Evolutionary conservation across 352 stramenopile genomes (phyloP), one percentile per base, ranked within the genome.

Genomic region (Phytopythium chamaehyphon): DNA sequence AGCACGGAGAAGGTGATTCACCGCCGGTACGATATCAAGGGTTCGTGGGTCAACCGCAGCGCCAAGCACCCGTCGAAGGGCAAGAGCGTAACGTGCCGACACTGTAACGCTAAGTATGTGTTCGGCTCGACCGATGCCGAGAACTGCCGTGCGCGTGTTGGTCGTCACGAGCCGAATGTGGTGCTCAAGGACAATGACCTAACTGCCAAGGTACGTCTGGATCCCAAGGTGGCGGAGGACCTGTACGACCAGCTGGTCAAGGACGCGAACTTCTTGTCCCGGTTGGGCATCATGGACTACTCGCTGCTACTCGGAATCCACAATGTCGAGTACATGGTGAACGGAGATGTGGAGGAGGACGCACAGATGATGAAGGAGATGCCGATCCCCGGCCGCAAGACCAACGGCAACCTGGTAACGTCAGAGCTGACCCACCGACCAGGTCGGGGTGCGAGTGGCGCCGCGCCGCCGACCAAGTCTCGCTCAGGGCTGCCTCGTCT

Each of bases 211-310:
- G 84, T 95, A 51, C 84, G 84, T 3, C 56, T 95, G 36, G 73
- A 91, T 47, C 55, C 71, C 10, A 79, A 79, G 37, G 78, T 88
- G 14, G 80, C 84, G 12, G 76, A 91, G 47, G 84, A 95, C 16
- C 52, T 95, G 50, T 93, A 90, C 56, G 75, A 89, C 42, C 83
- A 96, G 50, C 50, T 96, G 11, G 67, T 83, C 15, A 90, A 89
- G 59, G 88, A 97, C 45, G 81, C 86, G 11, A 80, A 89, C 45
- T 96, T 96, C 49, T 51, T 97, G 10, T 86, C 76, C 2, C 71
- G 81, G 0, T 62, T 93, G 19, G 82, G 85, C 28, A 94, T 97
- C 58, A 97, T 97, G 88, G 88, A 97, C 56, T 97, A 97, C 64
- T 95, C 83, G 40, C 59, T 97, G 31, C 48, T 97, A 40, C 69